Conservation (phyloP, 768 basidiomycete genomes). For the Chiua virens region DNA sequence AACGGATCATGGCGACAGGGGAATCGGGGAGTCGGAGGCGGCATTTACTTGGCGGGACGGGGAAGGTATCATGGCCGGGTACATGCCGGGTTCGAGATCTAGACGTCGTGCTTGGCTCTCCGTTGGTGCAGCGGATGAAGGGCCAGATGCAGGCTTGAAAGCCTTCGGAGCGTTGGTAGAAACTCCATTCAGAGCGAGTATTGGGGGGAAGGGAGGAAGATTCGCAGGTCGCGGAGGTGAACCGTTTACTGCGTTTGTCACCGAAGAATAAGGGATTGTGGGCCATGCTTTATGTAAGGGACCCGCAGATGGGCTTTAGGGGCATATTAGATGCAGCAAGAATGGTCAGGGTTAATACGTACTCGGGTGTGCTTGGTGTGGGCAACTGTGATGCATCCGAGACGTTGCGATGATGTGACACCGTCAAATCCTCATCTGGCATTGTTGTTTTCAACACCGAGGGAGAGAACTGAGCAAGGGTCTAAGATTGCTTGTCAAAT, state of each 20-base stretch:
- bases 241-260: conserved; percentile 22
- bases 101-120: conserved; percentile 52
- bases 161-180: conserved; percentile 59
- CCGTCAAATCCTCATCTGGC: conserved; percentile 21
- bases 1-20: conserved; percentile 86
- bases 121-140: conserved; percentile 32
- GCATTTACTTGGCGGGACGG: conserved; percentile 22
- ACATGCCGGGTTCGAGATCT: conserved; percentile 50
- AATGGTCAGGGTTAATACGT: conserved; percentile 12
- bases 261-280: conserved; percentile 43
- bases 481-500: conserved; percentile 37
- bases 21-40: conserved; percentile 58
- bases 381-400: conserved; percentile 14
- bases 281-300: conserved; percentile 37
- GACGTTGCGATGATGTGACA: conserved; percentile 17
- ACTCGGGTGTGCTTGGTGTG: conserved; percentile 15
- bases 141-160: conserved; percentile 30
- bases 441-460: conserved; percentile 32
- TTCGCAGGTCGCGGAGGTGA: conserved; percentile 23
- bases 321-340: conserved; percentile 10
- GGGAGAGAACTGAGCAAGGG: conserved; percentile 67
- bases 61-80: conserved; percentile 40
- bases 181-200: conserved; percentile 66
- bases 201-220: conserved; percentile 55
- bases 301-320: conserved; percentile 9